phyloP scores from a whole-genome alignment of 768 basidiomycete genomes.

The Crepidotus variabilis region DNA sequence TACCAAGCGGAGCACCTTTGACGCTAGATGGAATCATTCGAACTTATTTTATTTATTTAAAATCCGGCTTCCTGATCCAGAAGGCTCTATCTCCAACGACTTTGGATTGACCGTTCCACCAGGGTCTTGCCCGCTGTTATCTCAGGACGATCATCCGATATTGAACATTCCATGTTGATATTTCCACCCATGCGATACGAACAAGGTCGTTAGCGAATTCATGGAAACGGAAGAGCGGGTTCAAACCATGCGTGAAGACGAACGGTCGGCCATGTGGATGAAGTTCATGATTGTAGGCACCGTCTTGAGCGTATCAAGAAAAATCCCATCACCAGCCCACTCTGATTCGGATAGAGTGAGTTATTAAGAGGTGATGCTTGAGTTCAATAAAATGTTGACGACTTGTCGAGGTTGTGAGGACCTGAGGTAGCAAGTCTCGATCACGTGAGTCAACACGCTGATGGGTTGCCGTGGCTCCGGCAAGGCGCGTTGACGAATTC shows the following conservation, averaged over 20 bases:
- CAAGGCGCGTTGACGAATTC: slow-evolving; percentile 18
- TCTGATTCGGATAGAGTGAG: no score
- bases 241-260: slow-evolving; percentile 24
- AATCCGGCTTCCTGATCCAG: slow-evolving; percentile 36
- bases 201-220: slow-evolving; percentile 63
- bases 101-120: slow-evolving; percentile 51
- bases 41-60: slow-evolving; percentile 64
- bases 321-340: no score
- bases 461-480: slow-evolving; percentile 24
- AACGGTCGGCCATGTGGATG: slow-evolving; percentile 46
- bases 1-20: slow-evolving; percentile 67
- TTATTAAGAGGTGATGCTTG: no score
- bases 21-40: slow-evolving; percentile 49
- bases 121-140: slow-evolving; percentile 69
- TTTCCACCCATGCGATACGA: slow-evolving; percentile 84
- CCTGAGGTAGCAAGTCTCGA: slow-evolving; percentile 20
- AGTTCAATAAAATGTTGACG: no score
- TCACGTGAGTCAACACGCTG: slow-evolving; percentile 37
- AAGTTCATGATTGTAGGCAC: slow-evolving; percentile 75
- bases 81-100: slow-evolving; percentile 40
- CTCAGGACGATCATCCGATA: slow-evolving; percentile 85
- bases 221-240: slow-evolving; percentile 41
- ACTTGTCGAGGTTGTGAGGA: slow-evolving; percentile 19
- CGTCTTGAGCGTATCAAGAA: slow-evolving; percentile 54
- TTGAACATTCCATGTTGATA: slow-evolving; percentile 77